Percentiles rank a stretch among this genome's conserved stretches.
Evolutionary conservation across 2,329 filamentous ascomycete species (phyloP).

Genomic region (Madurella fahalii): DNA sequence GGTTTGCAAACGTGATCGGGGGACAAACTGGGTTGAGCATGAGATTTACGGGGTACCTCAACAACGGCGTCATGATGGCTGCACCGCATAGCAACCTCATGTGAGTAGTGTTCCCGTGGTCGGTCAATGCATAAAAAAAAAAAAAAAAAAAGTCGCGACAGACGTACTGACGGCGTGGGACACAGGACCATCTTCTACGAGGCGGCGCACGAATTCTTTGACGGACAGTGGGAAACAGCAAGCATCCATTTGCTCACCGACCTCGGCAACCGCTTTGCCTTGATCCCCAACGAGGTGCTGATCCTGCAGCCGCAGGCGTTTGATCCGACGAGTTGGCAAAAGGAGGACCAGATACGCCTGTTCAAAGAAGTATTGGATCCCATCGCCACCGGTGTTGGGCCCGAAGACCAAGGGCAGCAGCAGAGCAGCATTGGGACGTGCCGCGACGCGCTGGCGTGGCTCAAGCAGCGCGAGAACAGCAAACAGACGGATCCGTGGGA

Average conservation of each 20-base stretch:
- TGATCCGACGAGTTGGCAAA: conserved; percentile 7
- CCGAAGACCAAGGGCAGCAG: background rate
- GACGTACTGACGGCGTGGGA: background rate
- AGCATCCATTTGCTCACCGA: conserved; percentile 27
- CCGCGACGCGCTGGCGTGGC: conserved; percentile 3
- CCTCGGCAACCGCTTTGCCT: conserved; percentile 40
- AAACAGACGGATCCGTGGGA: conserved; percentile 1
- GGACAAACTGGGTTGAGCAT: background rate
- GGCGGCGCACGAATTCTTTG: conserved; percentile 24
- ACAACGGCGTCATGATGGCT: conserved; percentile 13
- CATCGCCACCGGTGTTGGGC: background rate
- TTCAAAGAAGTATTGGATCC: conserved; percentile 2
- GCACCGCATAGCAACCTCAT: background rate
- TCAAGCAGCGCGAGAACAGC: background rate
- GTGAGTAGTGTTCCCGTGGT: background rate
- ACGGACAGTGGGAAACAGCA: conserved; percentile 29
- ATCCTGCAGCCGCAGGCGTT: conserved; percentile 13
- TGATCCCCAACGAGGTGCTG: conserved; percentile 7
- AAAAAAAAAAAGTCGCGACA: background rate
- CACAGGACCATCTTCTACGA: conserved; percentile 1
- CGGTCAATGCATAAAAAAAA: too few relatives aligned
- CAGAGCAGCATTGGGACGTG: background rate
- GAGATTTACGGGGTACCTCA: conserved; percentile 1
- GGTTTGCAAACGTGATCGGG: conserved; percentile 15
- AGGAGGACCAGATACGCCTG: conserved; percentile 4